Conservation (phyloP, 179 eudicot species). For the Gypsophila paniculata region DNA sequence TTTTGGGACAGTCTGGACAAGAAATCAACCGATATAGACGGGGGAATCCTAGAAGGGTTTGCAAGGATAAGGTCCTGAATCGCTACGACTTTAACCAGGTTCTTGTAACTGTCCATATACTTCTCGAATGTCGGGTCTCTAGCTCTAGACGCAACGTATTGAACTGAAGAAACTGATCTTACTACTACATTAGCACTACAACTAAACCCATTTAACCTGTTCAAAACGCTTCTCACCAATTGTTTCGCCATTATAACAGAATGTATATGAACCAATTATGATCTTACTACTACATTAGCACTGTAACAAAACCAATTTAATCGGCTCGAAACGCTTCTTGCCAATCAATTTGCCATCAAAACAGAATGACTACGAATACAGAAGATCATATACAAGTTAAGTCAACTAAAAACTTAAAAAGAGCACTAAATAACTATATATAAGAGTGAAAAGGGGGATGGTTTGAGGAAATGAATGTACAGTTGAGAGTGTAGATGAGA, state of each 20-base stretch:
- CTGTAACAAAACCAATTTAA: slow-evolving; percentile 17
- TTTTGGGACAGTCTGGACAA: slow-evolving; percentile 66
- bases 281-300: slow-evolving; percentile 26
- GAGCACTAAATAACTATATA: too few species aligned
- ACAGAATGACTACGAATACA: neutral
- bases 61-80: slow-evolving; percentile 82
- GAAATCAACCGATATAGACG: slow-evolving; percentile 65
- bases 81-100: slow-evolving; percentile 59
- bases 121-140: slow-evolving; percentile 89
- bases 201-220: slow-evolving; percentile 17
- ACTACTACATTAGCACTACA: slow-evolving; percentile 1
- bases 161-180: slow-evolving; percentile 52
- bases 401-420: too few species aligned
- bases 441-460: too few species aligned
- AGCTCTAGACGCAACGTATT: slow-evolving; percentile 61
- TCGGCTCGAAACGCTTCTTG: slow-evolving; percentile 24
- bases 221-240: slow-evolving; percentile 27
- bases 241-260: slow-evolving; percentile 29
- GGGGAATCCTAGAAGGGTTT: slow-evolving; percentile 49
- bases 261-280: slow-evolving; percentile 4
- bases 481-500: too few species aligned
- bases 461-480: too few species aligned
- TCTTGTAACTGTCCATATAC: slow-evolving; percentile 76
- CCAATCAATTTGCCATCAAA: slow-evolving; percentile 30
- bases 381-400: too few species aligned